Evolutionary conservation across 306 rosid species (phyloP).

Genomic region (Coriaria nepalensis): DNA sequence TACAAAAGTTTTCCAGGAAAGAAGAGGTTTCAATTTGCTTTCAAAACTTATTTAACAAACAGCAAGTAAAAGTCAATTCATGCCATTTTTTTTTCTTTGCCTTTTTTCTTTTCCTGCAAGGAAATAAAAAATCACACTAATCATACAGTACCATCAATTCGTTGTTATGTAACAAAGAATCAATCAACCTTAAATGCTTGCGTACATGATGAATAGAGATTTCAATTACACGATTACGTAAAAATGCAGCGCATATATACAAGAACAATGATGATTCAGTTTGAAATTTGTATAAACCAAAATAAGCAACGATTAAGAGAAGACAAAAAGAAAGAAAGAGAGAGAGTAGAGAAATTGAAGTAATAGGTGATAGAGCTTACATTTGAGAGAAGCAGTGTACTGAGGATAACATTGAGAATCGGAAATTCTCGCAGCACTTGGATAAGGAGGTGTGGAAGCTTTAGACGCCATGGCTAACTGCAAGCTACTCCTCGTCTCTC

Average conservation of each 20-base stretch:
- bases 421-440: constrained; percentile 62
- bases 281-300: too few species aligned
- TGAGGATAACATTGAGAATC: constrained; percentile 83
- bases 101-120: too few species aligned
- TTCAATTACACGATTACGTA: too few species aligned
- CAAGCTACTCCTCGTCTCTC: neutral
- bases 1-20: constrained; percentile 13
- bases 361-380: constrained; percentile 14
- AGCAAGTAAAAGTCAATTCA: too few species aligned
- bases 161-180: too few species aligned
- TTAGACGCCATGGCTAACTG: constrained; percentile 33
- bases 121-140: too few species aligned
- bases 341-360: neutral
- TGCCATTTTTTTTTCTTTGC: too few species aligned
- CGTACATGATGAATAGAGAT: neutral
- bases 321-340: neutral
- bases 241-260: too few species aligned
- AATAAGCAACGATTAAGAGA: neutral
- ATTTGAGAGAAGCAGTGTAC: constrained; percentile 81
- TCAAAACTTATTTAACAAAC: too few species aligned
- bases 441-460: constrained; percentile 39
- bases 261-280: too few species aligned
- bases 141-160: too few species aligned
- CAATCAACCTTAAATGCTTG: too few species aligned
- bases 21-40: neutral